A percentile compares a stretch with the other conserved stretches of the same genome.
Conservation (phyloP, 139 green algal genomes). For the Chlorella sorokiniana region DNA sequence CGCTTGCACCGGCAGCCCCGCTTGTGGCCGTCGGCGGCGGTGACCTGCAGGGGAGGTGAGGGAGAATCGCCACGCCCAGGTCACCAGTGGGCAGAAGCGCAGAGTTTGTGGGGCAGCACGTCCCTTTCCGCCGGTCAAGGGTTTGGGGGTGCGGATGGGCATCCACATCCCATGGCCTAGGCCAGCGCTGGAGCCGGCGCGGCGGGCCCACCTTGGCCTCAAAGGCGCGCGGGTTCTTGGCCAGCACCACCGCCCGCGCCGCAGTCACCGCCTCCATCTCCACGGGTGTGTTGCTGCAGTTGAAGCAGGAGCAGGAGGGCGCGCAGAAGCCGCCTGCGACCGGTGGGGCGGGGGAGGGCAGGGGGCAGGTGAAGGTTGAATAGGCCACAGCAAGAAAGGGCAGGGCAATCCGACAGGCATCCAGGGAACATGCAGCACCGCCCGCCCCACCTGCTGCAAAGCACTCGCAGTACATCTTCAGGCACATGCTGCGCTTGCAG, state of each 20-base stretch:
- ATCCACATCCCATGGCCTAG: no score
- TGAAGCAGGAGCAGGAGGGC: slow-evolving; percentile 65
- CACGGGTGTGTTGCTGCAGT: slow-evolving; percentile 69
- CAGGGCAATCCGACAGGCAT: neutral
- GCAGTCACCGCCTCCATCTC: slow-evolving; percentile 12
- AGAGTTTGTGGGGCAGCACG: neutral
- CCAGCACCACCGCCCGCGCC: slow-evolving; percentile 41
- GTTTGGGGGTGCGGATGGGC: no score
- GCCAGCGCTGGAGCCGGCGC: no score
- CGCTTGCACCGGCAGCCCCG: slow-evolving; percentile 82
- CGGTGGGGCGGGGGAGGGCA: neutral
- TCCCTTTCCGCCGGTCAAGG: no score
- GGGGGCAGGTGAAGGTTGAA: neutral
- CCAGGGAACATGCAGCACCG: neutral
- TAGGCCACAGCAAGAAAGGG: neutral
- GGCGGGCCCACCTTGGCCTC: slow-evolving; percentile 67
- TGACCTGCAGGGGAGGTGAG: slow-evolving; percentile 11
- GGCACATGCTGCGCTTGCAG: slow-evolving; percentile 87
- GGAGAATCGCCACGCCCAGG: neutral
- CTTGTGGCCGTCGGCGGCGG: slow-evolving; percentile 59
- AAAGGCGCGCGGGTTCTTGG: slow-evolving; percentile 68
- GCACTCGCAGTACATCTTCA: slow-evolving; percentile 95
- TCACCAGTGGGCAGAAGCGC: no score
- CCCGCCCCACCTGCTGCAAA: slow-evolving; percentile 58
- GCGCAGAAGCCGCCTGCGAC: slow-evolving; percentile 42